phyloP scores from a whole-genome alignment of 78 protist genomes.

The Reticulomyxa filosa region DNA sequence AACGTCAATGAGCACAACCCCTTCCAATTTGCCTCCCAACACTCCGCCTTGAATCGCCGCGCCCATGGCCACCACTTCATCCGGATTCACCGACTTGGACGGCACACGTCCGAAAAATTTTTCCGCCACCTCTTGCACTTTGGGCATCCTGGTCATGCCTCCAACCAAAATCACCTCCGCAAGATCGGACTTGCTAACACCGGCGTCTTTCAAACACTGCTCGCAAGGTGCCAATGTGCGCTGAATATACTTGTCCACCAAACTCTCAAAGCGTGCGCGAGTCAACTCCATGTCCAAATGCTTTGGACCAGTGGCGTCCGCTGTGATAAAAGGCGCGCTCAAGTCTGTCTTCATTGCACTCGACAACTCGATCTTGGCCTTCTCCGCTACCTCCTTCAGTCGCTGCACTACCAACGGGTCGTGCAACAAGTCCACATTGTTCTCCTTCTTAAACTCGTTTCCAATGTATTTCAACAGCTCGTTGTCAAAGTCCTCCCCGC shows the following conservation, averaged over 20 bases:
- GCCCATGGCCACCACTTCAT: conserved; percentile 97
- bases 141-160: conserved; percentile 93
- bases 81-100: conserved; percentile 92
- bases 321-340: conserved; percentile 93
- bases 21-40: conserved; percentile 60
- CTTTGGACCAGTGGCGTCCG: conserved; percentile 83
- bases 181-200: conserved; percentile 44
- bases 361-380: conserved; percentile 88
- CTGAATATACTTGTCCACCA: conserved; percentile 45
- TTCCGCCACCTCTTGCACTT: conserved; percentile 63
- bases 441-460: conserved; percentile 56
- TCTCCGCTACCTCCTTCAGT: conserved; percentile 91
- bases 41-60: conserved; percentile 97
- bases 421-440: conserved; percentile 36
- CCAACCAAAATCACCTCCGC: conserved; percentile 90
- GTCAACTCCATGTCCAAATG: conserved; percentile 63
- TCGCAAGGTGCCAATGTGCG: conserved; percentile 71
- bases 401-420: conserved; percentile 83
- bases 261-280: conserved; percentile 57
- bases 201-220: conserved; percentile 77
- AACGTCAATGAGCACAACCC: conserved; percentile 72
- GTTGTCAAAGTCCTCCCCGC: conserved; percentile 98
- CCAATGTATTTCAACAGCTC: conserved; percentile 33
- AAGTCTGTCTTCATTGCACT: conserved; percentile 41
- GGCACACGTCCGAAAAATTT: conserved; percentile 62